These are phyloP conservation scores for Yueomyces sp. DNA, from an alignment of 805 yeast genomes.

Conservation along the genomic window DNA sequence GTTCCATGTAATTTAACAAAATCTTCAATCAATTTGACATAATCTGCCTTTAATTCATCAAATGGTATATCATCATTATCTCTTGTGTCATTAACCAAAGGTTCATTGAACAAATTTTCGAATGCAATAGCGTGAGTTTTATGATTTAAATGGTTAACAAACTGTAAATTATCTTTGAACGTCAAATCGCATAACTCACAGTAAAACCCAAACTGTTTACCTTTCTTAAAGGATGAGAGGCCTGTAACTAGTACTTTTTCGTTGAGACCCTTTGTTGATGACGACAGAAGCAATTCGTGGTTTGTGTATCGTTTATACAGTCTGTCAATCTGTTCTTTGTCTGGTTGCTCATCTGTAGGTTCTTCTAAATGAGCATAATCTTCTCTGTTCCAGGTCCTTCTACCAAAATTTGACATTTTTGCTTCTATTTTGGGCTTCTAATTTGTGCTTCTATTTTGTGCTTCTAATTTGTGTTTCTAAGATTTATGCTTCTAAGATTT, in stretches of 20 bases:
- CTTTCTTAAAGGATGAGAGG: conserved; percentile 24
- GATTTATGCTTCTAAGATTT: too few species aligned
- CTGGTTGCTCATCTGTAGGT: conserved; percentile 7
- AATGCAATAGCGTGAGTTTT: conserved; percentile 45
- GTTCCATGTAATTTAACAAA: conserved; percentile 23
- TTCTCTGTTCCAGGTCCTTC: conserved; percentile 62
- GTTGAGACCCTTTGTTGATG: conserved; percentile 21
- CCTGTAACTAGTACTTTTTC: conserved; percentile 22
- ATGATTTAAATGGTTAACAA: conserved; percentile 73
- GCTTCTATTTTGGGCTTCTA: neutral
- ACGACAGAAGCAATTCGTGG: conserved; percentile 11
- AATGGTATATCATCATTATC: conserved; percentile 32
- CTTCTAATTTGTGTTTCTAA: too few species aligned
- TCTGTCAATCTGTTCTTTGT: conserved; percentile 4
- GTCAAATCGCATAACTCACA: conserved; percentile 73
- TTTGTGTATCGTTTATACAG: conserved; percentile 14
- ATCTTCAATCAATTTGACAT: conserved; percentile 24
- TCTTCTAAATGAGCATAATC: conserved; percentile 37
- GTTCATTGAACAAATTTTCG: conserved; percentile 22
- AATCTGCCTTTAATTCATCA: conserved; percentile 33
- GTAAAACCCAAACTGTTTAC: conserved; percentile 68
- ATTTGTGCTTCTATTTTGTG: too few species aligned
- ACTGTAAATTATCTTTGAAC: conserved; percentile 70
- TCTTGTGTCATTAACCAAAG: conserved; percentile 16
- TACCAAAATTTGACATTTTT: conserved; percentile 31